These are phyloP conservation scores for Eucalyptus decipiens DNA, from an alignment of 345 rosid species.

Conservation along the genomic window DNA sequence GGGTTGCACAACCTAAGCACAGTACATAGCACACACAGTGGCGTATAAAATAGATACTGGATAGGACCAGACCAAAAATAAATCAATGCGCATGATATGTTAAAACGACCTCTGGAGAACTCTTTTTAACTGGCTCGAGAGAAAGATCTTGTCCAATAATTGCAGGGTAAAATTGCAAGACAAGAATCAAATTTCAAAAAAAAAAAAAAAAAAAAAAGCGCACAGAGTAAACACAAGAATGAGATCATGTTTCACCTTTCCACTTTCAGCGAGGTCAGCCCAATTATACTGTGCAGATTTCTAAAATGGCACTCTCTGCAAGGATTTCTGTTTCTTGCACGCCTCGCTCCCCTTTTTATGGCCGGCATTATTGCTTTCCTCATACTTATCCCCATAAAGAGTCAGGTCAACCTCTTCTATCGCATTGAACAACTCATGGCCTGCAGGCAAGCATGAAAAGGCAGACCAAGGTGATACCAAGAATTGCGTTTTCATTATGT, in stretches of 20 bases:
- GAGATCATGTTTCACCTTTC: slow-evolving; percentile 42
- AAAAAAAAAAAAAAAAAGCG: neutral
- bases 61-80: neutral
- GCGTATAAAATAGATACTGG: too few relatives aligned
- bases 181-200: neutral
- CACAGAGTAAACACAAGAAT: neutral
- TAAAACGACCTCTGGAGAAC: neutral
- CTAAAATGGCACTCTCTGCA: slow-evolving; percentile 25
- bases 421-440: slow-evolving; percentile 44
- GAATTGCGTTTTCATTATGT: neutral
- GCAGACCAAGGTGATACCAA: neutral
- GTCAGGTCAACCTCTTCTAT: slow-evolving; percentile 63
- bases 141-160: neutral
- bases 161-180: neutral
- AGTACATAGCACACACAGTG: too few relatives aligned
- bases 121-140: neutral
- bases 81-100: neutral
- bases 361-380: neutral
- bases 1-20: too few relatives aligned
- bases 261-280: slow-evolving; percentile 49
- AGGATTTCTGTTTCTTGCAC: slow-evolving; percentile 49
- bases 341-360: slow-evolving; percentile 27
- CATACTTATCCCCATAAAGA: neutral
- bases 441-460: slow-evolving; percentile 15
- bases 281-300: neutral